A percentile compares a stretch with the other conserved stretches of the same genome.
These are phyloP conservation scores for Yamadazyma conglobata DNA, from an alignment of 1,139 yeast species.

Conservation along the genomic window DNA sequence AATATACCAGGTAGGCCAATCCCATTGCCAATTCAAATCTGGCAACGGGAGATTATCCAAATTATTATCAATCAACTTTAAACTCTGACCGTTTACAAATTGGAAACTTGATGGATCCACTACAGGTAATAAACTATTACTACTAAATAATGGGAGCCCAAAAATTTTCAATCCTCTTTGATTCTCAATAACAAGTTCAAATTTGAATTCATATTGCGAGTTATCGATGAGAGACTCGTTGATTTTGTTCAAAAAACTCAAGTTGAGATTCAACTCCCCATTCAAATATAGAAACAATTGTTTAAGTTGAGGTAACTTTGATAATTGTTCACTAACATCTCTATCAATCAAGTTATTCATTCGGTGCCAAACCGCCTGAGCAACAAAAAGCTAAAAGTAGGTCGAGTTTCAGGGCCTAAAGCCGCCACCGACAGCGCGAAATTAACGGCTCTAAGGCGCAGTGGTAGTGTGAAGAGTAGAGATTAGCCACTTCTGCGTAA, in stretches of 20 bases:
- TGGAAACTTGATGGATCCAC: constrained; percentile 56
- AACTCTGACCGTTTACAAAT: constrained; percentile 25
- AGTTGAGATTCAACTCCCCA: constrained; percentile 2
- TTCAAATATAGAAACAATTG: constrained; percentile 9
- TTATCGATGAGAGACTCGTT: constrained; percentile 3
- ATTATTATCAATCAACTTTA: constrained; percentile 26
- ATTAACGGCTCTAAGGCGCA: too few relatives aligned
- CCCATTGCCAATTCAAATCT: constrained; percentile 67
- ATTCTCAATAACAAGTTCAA: constrained; percentile 52
- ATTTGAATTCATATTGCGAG: constrained; percentile 8
- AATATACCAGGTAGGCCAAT: constrained; percentile 70
- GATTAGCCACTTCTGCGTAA: too few relatives aligned
- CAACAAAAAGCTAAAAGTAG: too few relatives aligned
- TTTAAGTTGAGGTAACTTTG: constrained; percentile 13
- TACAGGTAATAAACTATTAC: constrained; percentile 52
- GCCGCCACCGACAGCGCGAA: too few relatives aligned
- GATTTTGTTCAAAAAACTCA: constrained; percentile 4
- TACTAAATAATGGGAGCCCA: constrained; percentile 61
- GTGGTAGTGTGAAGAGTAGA: too few relatives aligned
- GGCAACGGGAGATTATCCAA: constrained; percentile 56
- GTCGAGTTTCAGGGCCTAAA: too few relatives aligned
- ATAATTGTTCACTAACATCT: constrained; percentile 7
- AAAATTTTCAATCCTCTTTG: constrained; percentile 67
- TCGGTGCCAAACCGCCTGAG: background rate
- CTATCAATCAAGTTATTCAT: constrained; percentile 10